Conservation (phyloP, 2,329 filamentous ascomycete species). For the Neurospora sp. region DNA sequence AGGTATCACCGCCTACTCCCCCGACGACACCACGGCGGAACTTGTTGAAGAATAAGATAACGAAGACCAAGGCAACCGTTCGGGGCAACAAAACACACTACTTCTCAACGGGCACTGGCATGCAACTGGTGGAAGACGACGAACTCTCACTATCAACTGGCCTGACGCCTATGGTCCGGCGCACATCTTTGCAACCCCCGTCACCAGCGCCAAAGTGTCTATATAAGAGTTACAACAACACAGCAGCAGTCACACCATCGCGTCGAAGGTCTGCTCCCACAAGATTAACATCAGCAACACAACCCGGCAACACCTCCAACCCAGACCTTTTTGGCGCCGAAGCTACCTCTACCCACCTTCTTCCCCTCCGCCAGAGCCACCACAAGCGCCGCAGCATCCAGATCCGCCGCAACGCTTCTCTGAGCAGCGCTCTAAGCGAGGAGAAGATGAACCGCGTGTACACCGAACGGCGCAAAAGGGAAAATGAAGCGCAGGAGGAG, state of each 20-base stretch:
- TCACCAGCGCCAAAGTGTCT: neutral
- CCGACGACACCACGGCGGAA: neutral
- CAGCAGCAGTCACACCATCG: neutral
- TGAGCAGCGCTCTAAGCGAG: conserved; percentile 33
- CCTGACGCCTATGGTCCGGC: neutral
- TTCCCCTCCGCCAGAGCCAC: neutral
- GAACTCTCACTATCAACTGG: neutral
- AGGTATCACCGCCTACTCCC: neutral
- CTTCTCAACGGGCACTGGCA: neutral
- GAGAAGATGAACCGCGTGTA: conserved; percentile 43
- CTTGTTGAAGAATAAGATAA: neutral
- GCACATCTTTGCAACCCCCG: neutral
- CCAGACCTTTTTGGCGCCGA: neutral
- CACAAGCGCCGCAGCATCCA: conserved; percentile 19
- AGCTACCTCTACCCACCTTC: neutral
- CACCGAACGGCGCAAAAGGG: conserved; percentile 33
- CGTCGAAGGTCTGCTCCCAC: neutral
- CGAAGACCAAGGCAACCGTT: neutral
- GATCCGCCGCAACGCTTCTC: conserved; percentile 33
- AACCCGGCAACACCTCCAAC: neutral
- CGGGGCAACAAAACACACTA: neutral
- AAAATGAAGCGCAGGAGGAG: conserved; percentile 33
- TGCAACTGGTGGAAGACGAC: neutral
- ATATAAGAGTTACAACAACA: neutral
- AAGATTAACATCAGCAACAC: neutral